These are phyloP conservation scores for Apiospora koreana DNA, from an alignment of 2,329 filamentous ascomycete genomes.

Conservation along the genomic window DNA sequence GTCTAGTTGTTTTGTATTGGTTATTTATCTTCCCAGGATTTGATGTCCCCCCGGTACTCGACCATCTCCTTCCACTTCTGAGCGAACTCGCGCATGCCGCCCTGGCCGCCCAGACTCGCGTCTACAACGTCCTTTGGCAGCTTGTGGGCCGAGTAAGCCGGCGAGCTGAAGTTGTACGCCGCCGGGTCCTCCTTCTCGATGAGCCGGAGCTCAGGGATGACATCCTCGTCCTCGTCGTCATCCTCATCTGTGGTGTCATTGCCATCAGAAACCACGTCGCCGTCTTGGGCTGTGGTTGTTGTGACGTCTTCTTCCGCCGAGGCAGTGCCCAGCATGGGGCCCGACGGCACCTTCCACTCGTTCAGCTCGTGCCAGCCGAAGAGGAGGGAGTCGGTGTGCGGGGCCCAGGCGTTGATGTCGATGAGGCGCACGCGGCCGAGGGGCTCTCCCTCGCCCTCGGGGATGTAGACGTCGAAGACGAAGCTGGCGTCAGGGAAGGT, in stretches of 20 bases:
- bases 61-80: conserved; percentile 68
- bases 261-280: conserved; percentile 31
- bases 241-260: conserved; percentile 20
- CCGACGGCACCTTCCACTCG: conserved; percentile 62
- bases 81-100: conserved; percentile 79
- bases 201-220: conserved; percentile 77
- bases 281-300: conserved; percentile 32
- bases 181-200: conserved; percentile 84
- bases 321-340: conserved; percentile 54
- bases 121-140: conserved; percentile 90
- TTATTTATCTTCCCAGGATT: conserved; percentile 28
- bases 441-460: conserved; percentile 58
- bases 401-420: conserved; percentile 94
- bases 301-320: conserved; percentile 37
- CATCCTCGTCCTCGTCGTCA: conserved; percentile 55
- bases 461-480: conserved; percentile 90
- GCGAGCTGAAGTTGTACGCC: conserved; percentile 80
- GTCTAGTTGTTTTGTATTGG: not conserved
- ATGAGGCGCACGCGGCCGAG: conserved; percentile 81
- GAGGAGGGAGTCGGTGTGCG: conserved; percentile 81
- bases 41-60: conserved; percentile 30
- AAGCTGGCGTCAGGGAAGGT: conserved; percentile 85
- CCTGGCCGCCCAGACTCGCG: conserved; percentile 66
- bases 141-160: conserved; percentile 94
- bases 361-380: conserved; percentile 91